Percentiles rank a stretch among this genome's conserved stretches.
Evolutionary conservation across 2,329 filamentous ascomycete genomes (phyloP).

Genomic region (Exophiala alcalophila): DNA sequence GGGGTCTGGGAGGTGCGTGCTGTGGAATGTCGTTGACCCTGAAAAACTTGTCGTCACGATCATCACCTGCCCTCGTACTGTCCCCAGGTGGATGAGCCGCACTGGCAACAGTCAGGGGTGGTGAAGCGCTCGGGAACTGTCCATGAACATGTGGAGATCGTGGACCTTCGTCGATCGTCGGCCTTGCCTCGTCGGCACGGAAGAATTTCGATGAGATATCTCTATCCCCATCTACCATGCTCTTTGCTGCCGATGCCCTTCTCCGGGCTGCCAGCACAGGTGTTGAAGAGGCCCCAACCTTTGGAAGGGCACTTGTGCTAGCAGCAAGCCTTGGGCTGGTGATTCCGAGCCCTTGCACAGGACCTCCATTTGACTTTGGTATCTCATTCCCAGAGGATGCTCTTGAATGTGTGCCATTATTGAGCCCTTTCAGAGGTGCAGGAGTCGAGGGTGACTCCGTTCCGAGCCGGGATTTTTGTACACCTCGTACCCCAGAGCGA

Average conservation of each 20-base stretch:
- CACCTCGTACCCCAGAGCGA: conserved; percentile 69
- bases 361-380: conserved; percentile 11
- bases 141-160: conserved; percentile 25
- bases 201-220: conserved; percentile 69
- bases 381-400: conserved; percentile 28
- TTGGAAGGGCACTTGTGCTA: conserved; percentile 16
- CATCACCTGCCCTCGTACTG: conserved; percentile 40
- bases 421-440: conserved; percentile 4
- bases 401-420: conserved; percentile 10
- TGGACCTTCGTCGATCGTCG: conserved; percentile 38
- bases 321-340: conserved; percentile 16
- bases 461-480: conserved; percentile 65
- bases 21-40: conserved; percentile 67
- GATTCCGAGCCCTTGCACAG: conserved; percentile 17
- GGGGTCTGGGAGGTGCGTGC: conserved; percentile 27
- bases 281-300: conserved; percentile 8
- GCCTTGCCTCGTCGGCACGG: conserved; percentile 75
- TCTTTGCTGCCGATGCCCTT: conserved; percentile 38
- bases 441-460: conserved; percentile 62
- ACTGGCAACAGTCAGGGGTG: conserved; percentile 4
- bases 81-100: neutral
- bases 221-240: conserved; percentile 38
- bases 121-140: conserved; percentile 33
- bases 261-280: conserved; percentile 18
- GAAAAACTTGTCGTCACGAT: conserved; percentile 54